These are phyloP conservation scores for Cryptosporidium muris DNA, from an alignment of 169 alveolate species.

Conservation along the genomic window DNA sequence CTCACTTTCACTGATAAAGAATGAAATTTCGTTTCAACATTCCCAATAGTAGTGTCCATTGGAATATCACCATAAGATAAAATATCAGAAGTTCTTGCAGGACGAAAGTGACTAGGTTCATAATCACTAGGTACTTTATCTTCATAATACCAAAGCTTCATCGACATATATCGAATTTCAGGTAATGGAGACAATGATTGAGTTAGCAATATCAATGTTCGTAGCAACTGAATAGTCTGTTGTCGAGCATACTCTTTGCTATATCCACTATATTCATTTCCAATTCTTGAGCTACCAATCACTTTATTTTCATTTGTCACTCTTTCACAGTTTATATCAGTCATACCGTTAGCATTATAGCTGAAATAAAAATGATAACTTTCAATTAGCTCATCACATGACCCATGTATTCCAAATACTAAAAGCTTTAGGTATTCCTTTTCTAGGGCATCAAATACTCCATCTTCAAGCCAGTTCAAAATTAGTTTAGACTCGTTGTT, in stretches of 20 bases:
- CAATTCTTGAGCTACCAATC: slow-evolving; percentile 51
- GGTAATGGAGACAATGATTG: slow-evolving; percentile 85
- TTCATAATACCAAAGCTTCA: slow-evolving; percentile 82
- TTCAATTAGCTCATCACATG: slow-evolving; percentile 80
- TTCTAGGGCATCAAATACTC: slow-evolving; percentile 85
- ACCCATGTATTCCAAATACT: slow-evolving; percentile 80
- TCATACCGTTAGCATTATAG: slow-evolving; percentile 66
- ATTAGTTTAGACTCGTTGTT: slow-evolving; percentile 75
- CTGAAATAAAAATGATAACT: slow-evolving; percentile 76
- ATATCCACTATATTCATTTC: slow-evolving; percentile 73
- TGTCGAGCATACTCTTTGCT: slow-evolving; percentile 75
- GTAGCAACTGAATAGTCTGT: slow-evolving; percentile 75
- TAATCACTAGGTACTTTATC: slow-evolving; percentile 81
- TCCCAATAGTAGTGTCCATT: slow-evolving; percentile 78
- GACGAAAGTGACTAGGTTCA: slow-evolving; percentile 83
- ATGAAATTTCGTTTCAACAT: slow-evolving; percentile 76
- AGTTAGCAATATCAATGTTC: slow-evolving; percentile 81
- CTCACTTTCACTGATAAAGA: slow-evolving; percentile 74
- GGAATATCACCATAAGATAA: slow-evolving; percentile 72
- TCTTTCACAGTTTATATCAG: slow-evolving; percentile 66
- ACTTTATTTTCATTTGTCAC: slow-evolving; percentile 45
- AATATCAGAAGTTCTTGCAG: slow-evolving; percentile 76
- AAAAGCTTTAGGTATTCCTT: slow-evolving; percentile 77
- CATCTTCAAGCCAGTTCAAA: slow-evolving; percentile 84
- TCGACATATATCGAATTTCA: slow-evolving; percentile 81